These are phyloP conservation scores for Lachnellula arida DNA, from an alignment of 2,329 filamentous ascomycete species.

Conservation along the genomic window DNA sequence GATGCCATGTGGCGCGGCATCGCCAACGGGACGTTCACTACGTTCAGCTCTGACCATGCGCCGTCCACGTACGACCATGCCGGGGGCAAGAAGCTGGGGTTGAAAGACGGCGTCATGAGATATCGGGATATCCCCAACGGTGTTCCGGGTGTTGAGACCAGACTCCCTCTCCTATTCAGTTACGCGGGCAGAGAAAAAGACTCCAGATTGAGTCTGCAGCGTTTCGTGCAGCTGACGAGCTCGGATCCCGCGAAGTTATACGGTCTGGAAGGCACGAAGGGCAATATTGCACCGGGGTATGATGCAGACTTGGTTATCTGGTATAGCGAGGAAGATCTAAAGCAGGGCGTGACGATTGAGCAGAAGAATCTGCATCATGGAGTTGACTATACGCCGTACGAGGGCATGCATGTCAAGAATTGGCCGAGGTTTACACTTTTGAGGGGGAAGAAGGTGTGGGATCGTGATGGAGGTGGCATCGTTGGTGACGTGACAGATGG, in stretches of 20 bases:
- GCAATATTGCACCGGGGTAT: constrained; percentile 21
- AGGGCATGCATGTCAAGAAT: constrained; percentile 21
- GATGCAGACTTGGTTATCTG: constrained; percentile 25
- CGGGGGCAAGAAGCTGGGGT: constrained; percentile 19
- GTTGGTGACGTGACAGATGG: constrained; percentile 15
- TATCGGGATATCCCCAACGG: constrained; percentile 24
- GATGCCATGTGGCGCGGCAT: constrained; percentile 48
- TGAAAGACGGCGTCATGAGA: constrained; percentile 18
- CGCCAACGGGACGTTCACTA: constrained; percentile 49
- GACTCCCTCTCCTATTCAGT: constrained; percentile 20
- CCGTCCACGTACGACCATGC: constrained; percentile 19
- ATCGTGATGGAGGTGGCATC: constrained; percentile 18
- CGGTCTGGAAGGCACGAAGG: constrained; percentile 20
- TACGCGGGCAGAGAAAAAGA: constrained; percentile 11
- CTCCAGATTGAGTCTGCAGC: constrained; percentile 14
- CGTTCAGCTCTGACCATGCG: constrained; percentile 40
- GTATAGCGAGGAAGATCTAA: constrained; percentile 17
- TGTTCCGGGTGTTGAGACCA: constrained; percentile 22
- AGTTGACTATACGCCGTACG: constrained; percentile 25
- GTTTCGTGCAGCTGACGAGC: constrained; percentile 21
- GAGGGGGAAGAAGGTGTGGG: constrained; percentile 22
- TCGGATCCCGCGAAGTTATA: constrained; percentile 22
- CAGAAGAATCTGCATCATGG: constrained; percentile 21
- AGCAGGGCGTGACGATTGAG: constrained; percentile 11
- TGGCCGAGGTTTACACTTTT: constrained; percentile 23